Conservation (phyloP, 2,329 filamentous ascomycete genomes). For the Ascomycota sp. region DNA sequence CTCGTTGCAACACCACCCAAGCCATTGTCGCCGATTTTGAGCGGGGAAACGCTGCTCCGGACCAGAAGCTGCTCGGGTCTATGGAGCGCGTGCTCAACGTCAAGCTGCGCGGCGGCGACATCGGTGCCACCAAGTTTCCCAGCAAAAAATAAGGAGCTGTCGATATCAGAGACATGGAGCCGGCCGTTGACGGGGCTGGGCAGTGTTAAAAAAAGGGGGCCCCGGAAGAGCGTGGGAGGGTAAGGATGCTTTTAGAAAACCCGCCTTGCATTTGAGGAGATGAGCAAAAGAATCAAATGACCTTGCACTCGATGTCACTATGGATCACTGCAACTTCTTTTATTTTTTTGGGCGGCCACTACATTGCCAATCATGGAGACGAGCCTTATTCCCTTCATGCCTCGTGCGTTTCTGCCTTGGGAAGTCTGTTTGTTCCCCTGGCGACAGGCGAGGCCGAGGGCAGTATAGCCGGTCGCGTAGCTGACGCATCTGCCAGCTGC, state of each 20-base stretch:
- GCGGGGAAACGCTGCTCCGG: slow-evolving; percentile 54
- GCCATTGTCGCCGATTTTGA: slow-evolving; percentile 71
- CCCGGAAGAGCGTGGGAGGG: too few relatives aligned
- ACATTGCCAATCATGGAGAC: too few relatives aligned
- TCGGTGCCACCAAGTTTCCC: slow-evolving; percentile 65
- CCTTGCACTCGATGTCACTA: not conserved
- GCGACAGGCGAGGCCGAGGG: too few relatives aligned
- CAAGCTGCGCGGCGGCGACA: slow-evolving; percentile 68
- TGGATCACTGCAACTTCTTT: too few relatives aligned
- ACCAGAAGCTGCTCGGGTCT: slow-evolving; percentile 59
- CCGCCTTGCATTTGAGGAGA: too few relatives aligned
- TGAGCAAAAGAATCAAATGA: slow-evolving; percentile 1
- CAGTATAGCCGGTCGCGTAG: too few relatives aligned
- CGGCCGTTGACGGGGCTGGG: not conserved
- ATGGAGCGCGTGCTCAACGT: slow-evolving; percentile 79
- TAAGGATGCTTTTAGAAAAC: slow-evolving; percentile 1
- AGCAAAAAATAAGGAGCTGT: slow-evolving; percentile 36
- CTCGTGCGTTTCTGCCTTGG: too few relatives aligned
- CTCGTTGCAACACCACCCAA: slow-evolving; percentile 73
- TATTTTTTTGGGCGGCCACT: too few relatives aligned
- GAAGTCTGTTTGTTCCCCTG: too few relatives aligned
- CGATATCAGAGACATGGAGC: not conserved
- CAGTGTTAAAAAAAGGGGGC: too few relatives aligned
- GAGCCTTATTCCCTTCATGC: too few relatives aligned
- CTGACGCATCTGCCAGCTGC: too few relatives aligned